Conservation (phyloP, 805 yeast genomes). For the Pichia occidentalis region DNA sequence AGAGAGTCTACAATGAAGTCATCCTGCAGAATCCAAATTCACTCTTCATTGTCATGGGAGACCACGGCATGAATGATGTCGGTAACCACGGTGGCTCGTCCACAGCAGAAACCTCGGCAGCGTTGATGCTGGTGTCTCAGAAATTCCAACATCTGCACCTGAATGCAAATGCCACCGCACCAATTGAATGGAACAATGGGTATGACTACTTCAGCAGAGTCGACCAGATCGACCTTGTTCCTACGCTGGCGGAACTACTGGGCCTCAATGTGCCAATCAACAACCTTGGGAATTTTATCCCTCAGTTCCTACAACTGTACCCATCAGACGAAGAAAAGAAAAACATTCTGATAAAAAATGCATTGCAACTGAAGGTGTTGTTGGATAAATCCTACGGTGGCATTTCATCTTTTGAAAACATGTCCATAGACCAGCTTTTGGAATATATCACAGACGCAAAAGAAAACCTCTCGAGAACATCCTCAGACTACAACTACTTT, state of each 20-base stretch:
- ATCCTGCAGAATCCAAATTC: constrained; percentile 37
- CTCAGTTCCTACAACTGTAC: constrained; percentile 51
- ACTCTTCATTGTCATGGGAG: constrained; percentile 74
- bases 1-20: constrained; percentile 37
- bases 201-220: constrained; percentile 49
- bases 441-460: constrained; percentile 43
- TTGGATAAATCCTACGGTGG: constrained; percentile 34
- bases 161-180: constrained; percentile 28
- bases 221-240: constrained; percentile 69
- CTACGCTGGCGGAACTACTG: constrained; percentile 55
- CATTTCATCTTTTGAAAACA: constrained; percentile 12
- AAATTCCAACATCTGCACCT: constrained; percentile 35
- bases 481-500: constrained; percentile 65
- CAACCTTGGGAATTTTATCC: constrained; percentile 65
- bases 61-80: constrained; percentile 93
- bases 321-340: constrained; percentile 27
- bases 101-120: constrained; percentile 86
- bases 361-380: constrained; percentile 47
- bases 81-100: constrained; percentile 98
- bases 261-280: constrained; percentile 66
- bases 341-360: constrained; percentile 45
- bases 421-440: constrained; percentile 14
- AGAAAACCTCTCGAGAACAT: constrained; percentile 43
- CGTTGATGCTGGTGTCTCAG: constrained; percentile 61
- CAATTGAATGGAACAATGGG: constrained; percentile 33